Evolutionary conservation across 2,329 filamentous ascomycete species (phyloP).

Genomic region (Saccharata proteae): DNA sequence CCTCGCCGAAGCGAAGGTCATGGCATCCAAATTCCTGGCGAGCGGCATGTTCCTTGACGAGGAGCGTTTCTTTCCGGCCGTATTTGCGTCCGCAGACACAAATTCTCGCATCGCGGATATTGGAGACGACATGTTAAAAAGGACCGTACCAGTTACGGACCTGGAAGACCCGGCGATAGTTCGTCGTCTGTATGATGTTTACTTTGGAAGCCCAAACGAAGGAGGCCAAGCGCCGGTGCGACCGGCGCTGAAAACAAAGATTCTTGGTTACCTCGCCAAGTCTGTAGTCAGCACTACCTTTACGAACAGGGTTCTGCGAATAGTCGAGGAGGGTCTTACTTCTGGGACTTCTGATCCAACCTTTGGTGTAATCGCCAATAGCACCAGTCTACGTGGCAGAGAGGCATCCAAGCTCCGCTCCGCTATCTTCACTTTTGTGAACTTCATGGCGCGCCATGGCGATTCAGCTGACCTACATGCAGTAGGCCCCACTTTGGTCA

Average conservation of each 20-base stretch:
- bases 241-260: slow-evolving; percentile 63
- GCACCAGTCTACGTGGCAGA: slow-evolving; percentile 37
- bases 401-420: slow-evolving; percentile 70
- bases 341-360: slow-evolving; percentile 39
- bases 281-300: slow-evolving; percentile 63
- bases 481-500: slow-evolving; percentile 57
- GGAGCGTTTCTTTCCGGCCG: slow-evolving; percentile 70
- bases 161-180: slow-evolving; percentile 58
- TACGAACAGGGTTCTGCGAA: slow-evolving; percentile 52
- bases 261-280: slow-evolving; percentile 63
- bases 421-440: slow-evolving; percentile 74
- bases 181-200: slow-evolving; percentile 56
- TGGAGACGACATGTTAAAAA: slow-evolving; percentile 82
- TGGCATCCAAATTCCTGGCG: slow-evolving; percentile 58
- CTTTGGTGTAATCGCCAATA: too few relatives aligned
- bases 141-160: slow-evolving; percentile 53
- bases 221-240: slow-evolving; percentile 28
- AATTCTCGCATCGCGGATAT: slow-evolving; percentile 72
- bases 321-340: slow-evolving; percentile 46
- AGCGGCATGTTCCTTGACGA: slow-evolving; percentile 76
- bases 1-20: slow-evolving; percentile 56
- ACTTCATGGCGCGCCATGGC: slow-evolving; percentile 72
- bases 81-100: slow-evolving; percentile 71
- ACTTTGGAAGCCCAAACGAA: slow-evolving; percentile 45
- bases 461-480: slow-evolving; percentile 46